Base-by-base conservation (phyloP, 2,329 filamentous ascomycete species). In the Cephalotrichum gorgonifer region DNA sequence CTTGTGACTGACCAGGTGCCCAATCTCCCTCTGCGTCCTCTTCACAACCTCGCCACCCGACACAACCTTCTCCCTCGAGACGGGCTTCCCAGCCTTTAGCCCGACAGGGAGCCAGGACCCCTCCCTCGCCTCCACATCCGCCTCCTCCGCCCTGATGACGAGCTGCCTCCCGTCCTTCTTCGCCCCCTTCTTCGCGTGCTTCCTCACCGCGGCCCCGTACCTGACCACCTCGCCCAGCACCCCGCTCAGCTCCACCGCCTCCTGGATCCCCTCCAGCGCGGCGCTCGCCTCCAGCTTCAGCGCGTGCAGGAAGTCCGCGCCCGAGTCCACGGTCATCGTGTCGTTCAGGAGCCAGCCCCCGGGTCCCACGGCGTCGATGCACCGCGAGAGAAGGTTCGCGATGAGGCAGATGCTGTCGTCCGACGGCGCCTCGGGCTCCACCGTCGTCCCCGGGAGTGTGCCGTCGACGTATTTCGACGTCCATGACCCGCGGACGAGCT, bases 401-500 rank as follows among this genome's bases (percentile, higher is more conserved):
- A 91, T 83, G 38, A 87, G 76, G 15, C 78, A 73, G 54, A 90
- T 83, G 47, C 82, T 79, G 45, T 79, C 78, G 57, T 88, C 81
- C 20, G 83, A 78, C 0, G 80, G 77, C 3, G 71, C 68, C 14
- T 64, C 58, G 35, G 31, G 20, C 11, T 26, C 23, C 15, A n/a
- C 43, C 23, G 22, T 27, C 22, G 64, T 57, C 23, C 67, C 65
- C 51, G 63, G 63, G 47, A 70, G 64, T 15, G 75, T 73, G 11
- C 68, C 64, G 56, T 86, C 83, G 33, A 86, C 66, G 62, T 89
- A 88, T 22, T 78, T 74, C 17, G 80, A 78, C 1, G 84, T 88
- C 86, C 86, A 91, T 28, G 83, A 82, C 50, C 86, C 86, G 54
- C 81, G 79, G 47, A 82, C 78, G 43, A 91, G 73, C 65, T 90